Percentiles rank a stretch among this genome's conserved stretches.
phyloP scores from a whole-genome alignment of 768 basidiomycete genomes.

The Collybia sordida region DNA sequence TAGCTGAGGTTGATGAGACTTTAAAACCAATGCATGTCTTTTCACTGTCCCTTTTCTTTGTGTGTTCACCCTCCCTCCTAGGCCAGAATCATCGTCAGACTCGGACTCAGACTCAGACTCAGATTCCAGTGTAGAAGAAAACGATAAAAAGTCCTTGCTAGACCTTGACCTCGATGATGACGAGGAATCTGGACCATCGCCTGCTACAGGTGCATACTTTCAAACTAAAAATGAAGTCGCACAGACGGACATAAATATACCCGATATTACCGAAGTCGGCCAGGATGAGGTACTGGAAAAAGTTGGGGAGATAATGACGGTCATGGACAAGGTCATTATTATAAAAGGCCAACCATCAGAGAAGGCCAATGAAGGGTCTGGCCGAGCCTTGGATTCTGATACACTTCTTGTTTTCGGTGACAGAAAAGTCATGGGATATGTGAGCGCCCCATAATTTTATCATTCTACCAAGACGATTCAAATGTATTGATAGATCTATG shows the following conservation, averaged over 20 bases:
- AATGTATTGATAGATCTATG: constrained; percentile 63
- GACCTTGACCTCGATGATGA: constrained; percentile 52
- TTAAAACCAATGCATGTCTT: constrained; percentile 17
- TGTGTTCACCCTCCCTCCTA: constrained; percentile 9
- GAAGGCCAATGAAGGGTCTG: constrained; percentile 43
- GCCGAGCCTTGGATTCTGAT: constrained; percentile 80
- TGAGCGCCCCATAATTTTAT: constrained; percentile 37
- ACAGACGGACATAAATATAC: constrained; percentile 59
- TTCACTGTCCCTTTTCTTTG: constrained; percentile 7
- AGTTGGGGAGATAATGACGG: constrained; percentile 76
- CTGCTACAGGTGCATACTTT: constrained; percentile 43
- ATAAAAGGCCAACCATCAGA: constrained; percentile 59
- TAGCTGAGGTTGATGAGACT: constrained; percentile 38
- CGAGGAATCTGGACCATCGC: constrained; percentile 43
- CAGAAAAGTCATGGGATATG: constrained; percentile 86
- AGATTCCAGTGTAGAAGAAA: constrained; percentile 30
- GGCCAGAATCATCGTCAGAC: constrained; percentile 8
- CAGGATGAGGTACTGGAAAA: constrained; percentile 66
- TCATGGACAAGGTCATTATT: constrained; percentile 73
- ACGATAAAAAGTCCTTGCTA: constrained; percentile 14
- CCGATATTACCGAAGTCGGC: constrained; percentile 63
- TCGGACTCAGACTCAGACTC: constrained; percentile 35
- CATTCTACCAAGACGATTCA: constrained; percentile 9
- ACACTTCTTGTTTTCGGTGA: constrained; percentile 91
- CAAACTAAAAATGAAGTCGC: constrained; percentile 71